A percentile compares a stretch with the other conserved stretches of the same genome.
Evolutionary conservation across 1,284 basidiomycete species (phyloP).

Genomic region (Rhodotorula mucilaginosa): DNA sequence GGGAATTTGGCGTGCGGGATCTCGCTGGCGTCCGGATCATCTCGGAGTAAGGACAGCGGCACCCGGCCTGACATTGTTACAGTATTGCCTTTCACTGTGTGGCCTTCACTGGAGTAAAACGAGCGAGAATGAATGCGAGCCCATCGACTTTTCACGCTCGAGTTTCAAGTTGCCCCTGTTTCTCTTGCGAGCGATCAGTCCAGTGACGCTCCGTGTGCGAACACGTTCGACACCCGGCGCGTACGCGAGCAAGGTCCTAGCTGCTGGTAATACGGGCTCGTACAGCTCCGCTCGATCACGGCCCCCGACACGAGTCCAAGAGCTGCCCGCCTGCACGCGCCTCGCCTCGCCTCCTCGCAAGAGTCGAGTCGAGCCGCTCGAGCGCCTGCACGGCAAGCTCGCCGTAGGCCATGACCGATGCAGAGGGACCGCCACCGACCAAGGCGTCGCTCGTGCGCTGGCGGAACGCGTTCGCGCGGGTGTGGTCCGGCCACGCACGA

Average conservation of each 20-base stretch:
- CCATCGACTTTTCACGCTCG: no score
- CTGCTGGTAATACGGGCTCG: no score
- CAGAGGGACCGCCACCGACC: slow-evolving; percentile 27
- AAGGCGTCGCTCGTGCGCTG: slow-evolving; percentile 38
- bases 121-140: no score
- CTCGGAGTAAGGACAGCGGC: neutral
- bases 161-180: no score
- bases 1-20: slow-evolving; percentile 7
- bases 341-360: neutral
- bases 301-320: neutral
- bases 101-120: no score
- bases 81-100: no score
- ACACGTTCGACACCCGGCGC: neutral
- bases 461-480: slow-evolving; percentile 42
- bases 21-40: slow-evolving; percentile 10
- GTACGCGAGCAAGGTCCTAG: no score
- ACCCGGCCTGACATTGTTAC: no score
- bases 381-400: neutral
- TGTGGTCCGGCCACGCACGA: neutral
- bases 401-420: slow-evolving; percentile 11
- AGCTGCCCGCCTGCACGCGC: neutral
- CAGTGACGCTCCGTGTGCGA: no score
- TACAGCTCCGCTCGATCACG: neutral
- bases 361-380: neutral
- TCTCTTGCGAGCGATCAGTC: no score